A percentile compares a stretch with the other conserved stretches of the same genome.
Conservation (phyloP, 176 grass and related monocot species). For the Alloteropsis semialata region DNA sequence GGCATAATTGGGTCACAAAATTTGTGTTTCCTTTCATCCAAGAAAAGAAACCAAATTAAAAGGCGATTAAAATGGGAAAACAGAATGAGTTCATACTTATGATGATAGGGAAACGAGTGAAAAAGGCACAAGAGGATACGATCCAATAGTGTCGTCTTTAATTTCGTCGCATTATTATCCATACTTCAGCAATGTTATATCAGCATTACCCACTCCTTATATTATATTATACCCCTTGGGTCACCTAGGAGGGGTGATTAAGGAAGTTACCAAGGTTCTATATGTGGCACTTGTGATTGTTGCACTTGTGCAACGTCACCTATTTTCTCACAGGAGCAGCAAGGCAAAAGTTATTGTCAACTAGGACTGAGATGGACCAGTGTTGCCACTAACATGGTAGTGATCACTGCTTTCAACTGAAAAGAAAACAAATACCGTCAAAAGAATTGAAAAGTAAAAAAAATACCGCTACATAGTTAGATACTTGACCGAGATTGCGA, state of each 20-base stretch:
- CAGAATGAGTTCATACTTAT: background rate
- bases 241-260: background rate
- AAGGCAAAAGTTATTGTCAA: background rate
- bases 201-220: constrained; percentile 20
- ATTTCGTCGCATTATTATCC: background rate
- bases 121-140: background rate
- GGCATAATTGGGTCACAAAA: constrained; percentile 3
- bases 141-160: background rate
- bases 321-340: background rate
- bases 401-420: constrained; percentile 4
- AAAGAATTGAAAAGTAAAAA: background rate
- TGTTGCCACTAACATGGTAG: background rate
- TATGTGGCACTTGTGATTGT: constrained; percentile 1
- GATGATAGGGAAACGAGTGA: constrained; percentile 30
- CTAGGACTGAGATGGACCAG: background rate
- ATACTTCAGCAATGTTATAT: constrained; percentile 20
- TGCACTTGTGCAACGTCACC: background rate
- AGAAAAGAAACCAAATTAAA: background rate
- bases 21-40: background rate
- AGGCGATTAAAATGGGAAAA: background rate
- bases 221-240: background rate
- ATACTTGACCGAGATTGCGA: background rate
- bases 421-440: background rate
- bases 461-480: background rate
- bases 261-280: background rate